These are phyloP conservation scores for Talaromyces proteolyticus DNA, from an alignment of 495 filamentous ascomycete genomes.

Conservation along the genomic window DNA sequence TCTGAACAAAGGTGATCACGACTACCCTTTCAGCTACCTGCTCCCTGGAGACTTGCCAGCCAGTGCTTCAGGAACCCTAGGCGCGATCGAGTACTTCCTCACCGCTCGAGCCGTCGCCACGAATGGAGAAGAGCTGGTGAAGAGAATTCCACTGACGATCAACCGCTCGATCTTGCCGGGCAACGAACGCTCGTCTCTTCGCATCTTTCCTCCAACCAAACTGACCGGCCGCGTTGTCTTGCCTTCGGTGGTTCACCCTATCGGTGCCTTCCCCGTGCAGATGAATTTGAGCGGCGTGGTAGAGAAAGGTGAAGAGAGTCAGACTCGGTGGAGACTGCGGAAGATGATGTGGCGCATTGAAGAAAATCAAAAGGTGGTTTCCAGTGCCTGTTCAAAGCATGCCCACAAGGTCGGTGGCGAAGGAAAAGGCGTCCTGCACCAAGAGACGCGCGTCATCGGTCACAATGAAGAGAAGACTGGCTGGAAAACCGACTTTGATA, in stretches of 20 bases:
- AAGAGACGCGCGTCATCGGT: conserved; percentile 70
- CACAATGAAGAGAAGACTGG: conserved; percentile 70
- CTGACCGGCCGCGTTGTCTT: conserved; percentile 77
- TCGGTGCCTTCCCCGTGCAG: conserved; percentile 72
- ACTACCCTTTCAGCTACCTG: conserved; percentile 88
- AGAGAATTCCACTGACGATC: conserved; percentile 60
- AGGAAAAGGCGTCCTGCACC: conserved; percentile 71
- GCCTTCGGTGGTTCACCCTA: conserved; percentile 78
- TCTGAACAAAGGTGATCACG: conserved; percentile 60
- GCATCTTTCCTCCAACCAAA: conserved; percentile 94
- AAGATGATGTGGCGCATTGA: conserved; percentile 92
- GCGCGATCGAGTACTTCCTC: conserved; percentile 73
- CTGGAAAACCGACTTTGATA: conserved; percentile 94
- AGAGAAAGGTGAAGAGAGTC: conserved; percentile 53
- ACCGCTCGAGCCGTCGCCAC: conserved; percentile 58
- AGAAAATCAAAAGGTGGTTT: conserved; percentile 72
- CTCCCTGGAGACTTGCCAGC: conserved; percentile 84
- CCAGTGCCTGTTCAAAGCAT: conserved; percentile 78
- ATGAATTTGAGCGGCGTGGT: conserved; percentile 77
- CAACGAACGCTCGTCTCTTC: conserved; percentile 68
- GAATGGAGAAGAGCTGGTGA: conserved; percentile 57
- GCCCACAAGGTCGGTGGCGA: conserved; percentile 62
- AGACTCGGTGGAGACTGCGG: conserved; percentile 79
- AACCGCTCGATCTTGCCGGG: conserved; percentile 73
- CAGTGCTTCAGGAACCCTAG: conserved; percentile 66